A percentile compares a stretch with the other conserved stretches of the same genome.
phyloP scores from a whole-genome alignment of 2,329 filamentous ascomycete species.

The Aphanocladium album region DNA sequence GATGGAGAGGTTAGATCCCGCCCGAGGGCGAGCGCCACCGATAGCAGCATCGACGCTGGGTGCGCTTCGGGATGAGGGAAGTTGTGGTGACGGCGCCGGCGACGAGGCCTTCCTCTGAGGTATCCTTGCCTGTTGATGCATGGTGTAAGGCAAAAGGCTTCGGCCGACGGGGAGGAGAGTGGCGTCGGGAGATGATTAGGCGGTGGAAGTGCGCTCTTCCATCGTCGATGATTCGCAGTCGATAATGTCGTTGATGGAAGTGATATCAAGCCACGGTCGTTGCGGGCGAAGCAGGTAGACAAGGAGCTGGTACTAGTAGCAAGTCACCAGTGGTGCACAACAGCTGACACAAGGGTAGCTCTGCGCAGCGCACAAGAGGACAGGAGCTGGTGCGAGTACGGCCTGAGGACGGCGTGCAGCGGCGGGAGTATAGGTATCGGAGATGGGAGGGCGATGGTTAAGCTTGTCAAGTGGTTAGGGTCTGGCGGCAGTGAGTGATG shows the following conservation, averaged over 20 bases:
- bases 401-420: neutral
- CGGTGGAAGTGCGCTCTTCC: constrained; percentile 3
- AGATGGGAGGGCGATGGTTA: neutral
- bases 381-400: neutral
- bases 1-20: constrained; percentile 38
- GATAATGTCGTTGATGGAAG: neutral
- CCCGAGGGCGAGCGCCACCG: constrained; percentile 35
- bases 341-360: constrained; percentile 12
- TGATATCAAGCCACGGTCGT: constrained; percentile 1
- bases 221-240: constrained; percentile 6
- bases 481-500: neutral
- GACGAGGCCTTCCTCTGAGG: constrained; percentile 64
- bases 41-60: constrained; percentile 9
- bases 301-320: neutral
- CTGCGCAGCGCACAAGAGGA: neutral
- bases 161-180: neutral
- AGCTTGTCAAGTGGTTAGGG: constrained; percentile 8
- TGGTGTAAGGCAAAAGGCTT: constrained; percentile 30
- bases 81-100: constrained; percentile 65
- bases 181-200: neutral
- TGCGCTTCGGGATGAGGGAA: constrained; percentile 51
- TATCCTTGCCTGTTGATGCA: constrained; percentile 87
- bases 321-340: constrained; percentile 9
- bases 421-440: constrained; percentile 1
- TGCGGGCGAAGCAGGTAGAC: neutral